Evolutionary conservation across 805 yeast species (phyloP), one percentile per base, ranked within the genome.

Genomic region (Saccharomycopsis sp.): DNA sequence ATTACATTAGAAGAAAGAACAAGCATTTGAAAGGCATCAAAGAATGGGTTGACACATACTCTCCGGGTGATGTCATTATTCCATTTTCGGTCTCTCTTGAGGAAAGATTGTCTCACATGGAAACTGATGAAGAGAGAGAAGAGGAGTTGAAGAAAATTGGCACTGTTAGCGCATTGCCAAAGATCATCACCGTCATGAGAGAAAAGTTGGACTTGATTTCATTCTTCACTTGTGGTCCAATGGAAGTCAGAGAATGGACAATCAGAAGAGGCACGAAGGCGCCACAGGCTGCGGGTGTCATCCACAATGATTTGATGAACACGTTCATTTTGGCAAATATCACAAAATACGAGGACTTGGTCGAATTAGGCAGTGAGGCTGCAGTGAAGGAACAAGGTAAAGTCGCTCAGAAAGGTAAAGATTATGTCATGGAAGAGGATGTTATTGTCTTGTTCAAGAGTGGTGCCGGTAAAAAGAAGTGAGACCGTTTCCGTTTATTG

Each of bases 271-370:
- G 94, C 53, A 82, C 89, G 35, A 80, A 84, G 53, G 96, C 96
- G 40, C 98, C 98, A n/a, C 87, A 83, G 57, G 97, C 98, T 34
- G 98, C 98, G 17, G 97, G 96, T 60, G 95, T 92, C 34, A 89
- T 89, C 55, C 98, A 92, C 63, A 83, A 88, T 30, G 98, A 89
- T 65, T 75, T 89, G 60, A 88, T 85, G 73, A 84, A 80, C 62
- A 89, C 97, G 17, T 92, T 92, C 61, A 87, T 92, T 55, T 77
- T 86, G 54, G 98, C 97, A 34, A 87, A 86, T 61, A 82, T 92
- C 50, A 86, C 86, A 57, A 88, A 86, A 56, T 92, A 75, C 66
- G 73, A 70, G 18, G 96, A 87, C 57, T 64, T 88, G 48, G 61
- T 77, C 38, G 89, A 82, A 63, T 65, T 65, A 45, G 78, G 80